Base-by-base conservation (phyloP, 23 red algal genomes). In the Gracilaria caudata region DNA sequence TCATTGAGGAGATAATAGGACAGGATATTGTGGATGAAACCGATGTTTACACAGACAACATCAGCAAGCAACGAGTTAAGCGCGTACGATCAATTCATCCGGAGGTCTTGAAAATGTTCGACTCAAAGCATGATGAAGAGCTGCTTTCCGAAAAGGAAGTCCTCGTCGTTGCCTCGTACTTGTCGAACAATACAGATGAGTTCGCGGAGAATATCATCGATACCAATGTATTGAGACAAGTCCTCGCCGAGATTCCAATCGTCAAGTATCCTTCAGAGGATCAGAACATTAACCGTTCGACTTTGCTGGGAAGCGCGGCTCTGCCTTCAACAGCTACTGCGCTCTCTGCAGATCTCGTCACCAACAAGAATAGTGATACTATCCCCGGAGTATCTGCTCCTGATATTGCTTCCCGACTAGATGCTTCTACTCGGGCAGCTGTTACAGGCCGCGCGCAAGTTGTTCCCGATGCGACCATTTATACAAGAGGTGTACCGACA, bases 1-100 rank as follows among this genome's bases (percentile, higher is more conserved):
- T 99, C 24, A 93, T 99, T 75, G 97, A 99, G 43, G 97, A 99
- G 75, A 75, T 99, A 17, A 95, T 99, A 73, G 93, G 90, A 26
- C 73, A 93, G 65, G 97, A 99, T 78, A 94, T 99, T 57, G 88
- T 99, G 38, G 97, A 99, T 66, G 97, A 99, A 79, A 99, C 97
- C 25, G 97, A 99, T 86, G 97, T 95, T 21, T 99, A 95, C 44
- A 78, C 60, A 17, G 90, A 96, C 73, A 99, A 99, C 46, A 56
- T 78, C 44, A 58, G 37, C 49, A 84, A 83, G 61, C 68, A 87
- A 66, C 87, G 72, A 35, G 91, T 98, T 30, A 82, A 78, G 33
- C 87, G 95, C 38, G 64, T 82, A 21, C 89, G 95, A 20, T 82
- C 57, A 26, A 94, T 98, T 21, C 90, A 98, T 81, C 88, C 90